Conservation (phyloP, 805 yeast genomes). For the Starmerella bombicola region DNA sequence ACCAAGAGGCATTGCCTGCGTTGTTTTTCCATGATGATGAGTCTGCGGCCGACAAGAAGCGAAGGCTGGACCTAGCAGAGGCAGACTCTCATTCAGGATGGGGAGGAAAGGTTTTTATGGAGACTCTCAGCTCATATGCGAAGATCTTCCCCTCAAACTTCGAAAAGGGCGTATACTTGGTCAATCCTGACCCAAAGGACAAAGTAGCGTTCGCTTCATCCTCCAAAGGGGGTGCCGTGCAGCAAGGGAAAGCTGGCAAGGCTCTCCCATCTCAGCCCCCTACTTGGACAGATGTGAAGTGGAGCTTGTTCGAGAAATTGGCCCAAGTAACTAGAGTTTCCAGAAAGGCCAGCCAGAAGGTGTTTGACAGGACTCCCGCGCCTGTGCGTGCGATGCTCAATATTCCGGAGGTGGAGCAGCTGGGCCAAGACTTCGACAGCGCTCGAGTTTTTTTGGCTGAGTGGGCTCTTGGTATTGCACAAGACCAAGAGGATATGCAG, state of each 20-base stretch:
- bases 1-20: conserved; percentile 57
- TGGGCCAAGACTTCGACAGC: conserved; percentile 84
- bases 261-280: not conserved
- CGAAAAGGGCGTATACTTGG: conserved; percentile 59
- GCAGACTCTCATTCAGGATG: conserved; percentile 34
- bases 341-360: conserved; percentile 49
- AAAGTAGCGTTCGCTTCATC: conserved; percentile 44
- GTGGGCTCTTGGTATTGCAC: conserved; percentile 92
- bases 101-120: conserved; percentile 80
- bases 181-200: conserved; percentile 67
- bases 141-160: conserved; percentile 55
- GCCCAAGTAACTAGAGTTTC: conserved; percentile 63
- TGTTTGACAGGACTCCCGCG: conserved; percentile 46
- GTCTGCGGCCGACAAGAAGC: conserved; percentile 46
- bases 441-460: conserved; percentile 87
- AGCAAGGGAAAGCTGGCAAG: not conserved
- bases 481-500: conserved; percentile 54
- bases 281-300: conserved; percentile 56
- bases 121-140: conserved; percentile 41
- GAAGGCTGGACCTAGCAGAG: conserved; percentile 36
- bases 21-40: conserved; percentile 88
- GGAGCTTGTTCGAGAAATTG: conserved; percentile 74
- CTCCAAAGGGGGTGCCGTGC: conserved; percentile 12
- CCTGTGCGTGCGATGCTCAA: conserved; percentile 45
- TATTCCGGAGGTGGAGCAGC: conserved; percentile 66